Percentiles rank a stretch among this genome's conserved stretches.
These are phyloP conservation scores for Sonneratia alba DNA, from an alignment of 345 rosid species.

Conservation along the genomic window DNA sequence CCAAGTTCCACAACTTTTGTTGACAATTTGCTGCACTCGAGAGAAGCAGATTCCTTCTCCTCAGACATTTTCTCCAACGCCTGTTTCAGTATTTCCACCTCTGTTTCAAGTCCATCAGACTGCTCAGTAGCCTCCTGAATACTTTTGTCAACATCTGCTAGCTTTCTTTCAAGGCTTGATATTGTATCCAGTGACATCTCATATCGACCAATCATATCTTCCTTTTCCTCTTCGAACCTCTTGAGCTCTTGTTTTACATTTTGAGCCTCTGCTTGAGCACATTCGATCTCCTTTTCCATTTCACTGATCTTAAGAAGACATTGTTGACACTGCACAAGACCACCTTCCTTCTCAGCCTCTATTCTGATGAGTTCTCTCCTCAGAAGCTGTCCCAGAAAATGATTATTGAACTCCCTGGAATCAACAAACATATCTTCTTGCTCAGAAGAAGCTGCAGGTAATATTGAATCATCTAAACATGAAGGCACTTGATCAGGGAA, in stretches of 20 bases:
- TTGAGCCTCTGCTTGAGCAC: conserved; percentile 46
- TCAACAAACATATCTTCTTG: conserved; percentile 48
- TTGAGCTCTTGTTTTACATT: conserved; percentile 55
- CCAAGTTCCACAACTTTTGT: conserved; percentile 66
- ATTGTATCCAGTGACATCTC: conserved; percentile 46
- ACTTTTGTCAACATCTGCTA: background rate
- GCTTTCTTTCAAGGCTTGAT: conserved; percentile 44
- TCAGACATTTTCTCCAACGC: conserved; percentile 39
- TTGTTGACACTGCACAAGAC: conserved; percentile 50
- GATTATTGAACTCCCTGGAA: conserved; percentile 32
- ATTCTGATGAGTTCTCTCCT: conserved; percentile 66
- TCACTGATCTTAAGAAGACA: conserved; percentile 55
- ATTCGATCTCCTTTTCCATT: conserved; percentile 38
- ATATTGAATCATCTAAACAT: too few relatives aligned
- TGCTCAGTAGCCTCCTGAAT: background rate
- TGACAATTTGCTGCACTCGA: conserved; percentile 57
- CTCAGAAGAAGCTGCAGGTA: conserved; percentile 1
- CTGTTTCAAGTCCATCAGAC: background rate
- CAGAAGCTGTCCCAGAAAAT: conserved; percentile 41
- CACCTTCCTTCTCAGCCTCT: conserved; percentile 80
- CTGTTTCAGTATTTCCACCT: conserved; percentile 26
- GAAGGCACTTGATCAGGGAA: conserved; percentile 75
- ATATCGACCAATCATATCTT: conserved; percentile 42
- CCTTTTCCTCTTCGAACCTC: conserved; percentile 58
- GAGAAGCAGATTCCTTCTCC: conserved; percentile 56